A percentile compares a stretch with the other conserved stretches of the same genome.
phyloP scores from a whole-genome alignment of 73 alveolate genomes.

The Urostyla sp. region DNA sequence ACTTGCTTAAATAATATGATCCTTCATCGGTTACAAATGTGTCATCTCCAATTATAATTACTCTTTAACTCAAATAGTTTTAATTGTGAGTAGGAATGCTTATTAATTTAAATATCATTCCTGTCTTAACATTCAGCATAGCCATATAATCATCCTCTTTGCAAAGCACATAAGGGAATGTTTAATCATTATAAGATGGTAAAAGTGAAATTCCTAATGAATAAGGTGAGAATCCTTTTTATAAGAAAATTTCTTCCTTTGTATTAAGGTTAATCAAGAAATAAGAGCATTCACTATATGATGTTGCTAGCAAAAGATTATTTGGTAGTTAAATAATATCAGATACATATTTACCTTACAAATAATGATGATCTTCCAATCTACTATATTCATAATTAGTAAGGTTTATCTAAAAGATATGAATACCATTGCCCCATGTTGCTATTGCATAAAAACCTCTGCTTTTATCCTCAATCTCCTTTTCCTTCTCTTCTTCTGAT shows the following conservation, averaged over 20 bases:
- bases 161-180: slow-evolving; percentile 45
- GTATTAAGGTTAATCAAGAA: slow-evolving; percentile 25
- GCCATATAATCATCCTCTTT: slow-evolving; percentile 58
- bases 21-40: slow-evolving; percentile 56
- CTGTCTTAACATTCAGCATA: slow-evolving; percentile 33
- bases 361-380: not conserved
- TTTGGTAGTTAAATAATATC: slow-evolving; percentile 7
- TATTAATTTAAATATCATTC: not conserved
- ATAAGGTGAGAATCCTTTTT: slow-evolving; percentile 55
- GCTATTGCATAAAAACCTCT: slow-evolving; percentile 35
- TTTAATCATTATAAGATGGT: slow-evolving; percentile 8
- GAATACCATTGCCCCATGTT: slow-evolving; percentile 44
- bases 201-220: slow-evolving; percentile 34
- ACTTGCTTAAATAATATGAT: slow-evolving; percentile 36
- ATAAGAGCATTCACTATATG: slow-evolving; percentile 52
- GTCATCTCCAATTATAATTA: not conserved
- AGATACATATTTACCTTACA: slow-evolving; percentile 42
- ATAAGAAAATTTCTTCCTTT: slow-evolving; percentile 45
- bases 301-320: slow-evolving; percentile 11
- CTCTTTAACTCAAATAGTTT: slow-evolving; percentile 26
- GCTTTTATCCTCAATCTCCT: too few species aligned
- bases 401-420: slow-evolving; percentile 30
- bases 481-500: too few species aligned
- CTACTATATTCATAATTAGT: slow-evolving; percentile 33
- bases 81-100: slow-evolving; percentile 33